Conservation (phyloP, 108 stramenopile species). For the Discostella stelligeroides region DNA sequence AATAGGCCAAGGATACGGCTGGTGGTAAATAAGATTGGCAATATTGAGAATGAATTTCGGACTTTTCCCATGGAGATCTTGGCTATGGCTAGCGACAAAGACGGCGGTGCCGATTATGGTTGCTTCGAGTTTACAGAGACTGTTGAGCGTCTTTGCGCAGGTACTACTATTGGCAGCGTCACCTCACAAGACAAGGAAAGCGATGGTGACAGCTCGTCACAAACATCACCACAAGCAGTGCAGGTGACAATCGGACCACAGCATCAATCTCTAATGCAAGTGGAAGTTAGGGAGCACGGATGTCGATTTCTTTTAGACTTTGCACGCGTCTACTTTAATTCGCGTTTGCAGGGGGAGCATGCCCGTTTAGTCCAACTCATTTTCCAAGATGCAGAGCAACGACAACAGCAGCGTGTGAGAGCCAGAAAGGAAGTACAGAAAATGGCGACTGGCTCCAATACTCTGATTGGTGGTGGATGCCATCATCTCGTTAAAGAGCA, state of each 20-base stretch:
- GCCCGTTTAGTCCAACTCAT: slow-evolving; percentile 80
- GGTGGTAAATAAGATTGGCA: slow-evolving; percentile 95
- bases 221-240: neutral
- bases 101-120: neutral
- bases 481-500: neutral
- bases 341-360: slow-evolving; percentile 90
- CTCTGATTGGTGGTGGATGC: neutral
- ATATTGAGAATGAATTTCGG: slow-evolving; percentile 90
- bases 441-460: neutral
- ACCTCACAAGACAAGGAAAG: slow-evolving; percentile 4
- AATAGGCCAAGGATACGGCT: slow-evolving; percentile 80
- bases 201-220: slow-evolving; percentile 37
- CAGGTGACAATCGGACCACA: slow-evolving; percentile 35
- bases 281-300: slow-evolving; percentile 88
- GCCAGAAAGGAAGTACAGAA: neutral
- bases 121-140: slow-evolving; percentile 1
- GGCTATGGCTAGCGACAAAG: slow-evolving; percentile 61
- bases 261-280: slow-evolving; percentile 47
- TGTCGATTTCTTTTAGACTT: slow-evolving; percentile 92
- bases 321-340: slow-evolving; percentile 97
- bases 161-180: neutral
- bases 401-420: neutral
- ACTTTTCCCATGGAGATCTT: slow-evolving; percentile 98
- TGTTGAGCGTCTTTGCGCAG: slow-evolving; percentile 25
- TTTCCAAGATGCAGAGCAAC: slow-evolving; percentile 33